Percentiles rank a stretch among this genome's conserved stretches.
These are phyloP conservation scores for Gautieria morchelliformis DNA, from an alignment of 768 basidiomycete genomes.

Conservation along the genomic window DNA sequence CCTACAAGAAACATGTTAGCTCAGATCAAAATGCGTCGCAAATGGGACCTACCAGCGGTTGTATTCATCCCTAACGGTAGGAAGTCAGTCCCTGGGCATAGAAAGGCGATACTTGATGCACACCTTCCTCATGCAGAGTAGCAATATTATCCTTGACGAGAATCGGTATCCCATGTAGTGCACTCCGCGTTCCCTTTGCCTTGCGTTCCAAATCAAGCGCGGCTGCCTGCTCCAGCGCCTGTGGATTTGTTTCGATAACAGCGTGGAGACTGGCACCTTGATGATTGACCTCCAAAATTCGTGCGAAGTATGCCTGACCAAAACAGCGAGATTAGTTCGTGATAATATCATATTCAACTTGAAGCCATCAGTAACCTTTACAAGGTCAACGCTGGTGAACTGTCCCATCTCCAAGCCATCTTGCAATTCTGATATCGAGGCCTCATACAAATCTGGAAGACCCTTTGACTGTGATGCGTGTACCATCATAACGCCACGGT, in stretches of 20 bases:
- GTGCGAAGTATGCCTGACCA: constrained; percentile 29
- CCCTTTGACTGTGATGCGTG: background rate
- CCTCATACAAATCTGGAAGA: constrained; percentile 34
- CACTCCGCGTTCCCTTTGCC: too few species aligned
- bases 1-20: too few species aligned
- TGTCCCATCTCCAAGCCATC: constrained; percentile 24
- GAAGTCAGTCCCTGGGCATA: constrained; percentile 24
- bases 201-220: too few species aligned
- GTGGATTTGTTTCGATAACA: too few species aligned
- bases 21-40: too few species aligned
- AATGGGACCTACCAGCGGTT: background rate
- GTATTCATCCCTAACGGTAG: constrained; percentile 1
- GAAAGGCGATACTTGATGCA: constrained; percentile 23
- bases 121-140: too few species aligned
- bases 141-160: too few species aligned
- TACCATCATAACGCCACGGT: background rate
- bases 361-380: constrained; percentile 21
- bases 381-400: constrained; percentile 33
- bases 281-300: constrained; percentile 37
- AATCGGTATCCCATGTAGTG: too few species aligned
- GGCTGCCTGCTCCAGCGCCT: too few species aligned
- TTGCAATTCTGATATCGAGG: constrained; percentile 30
- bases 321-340: background rate
- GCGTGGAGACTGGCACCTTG: too few species aligned
- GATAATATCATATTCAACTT: background rate